Base-by-base conservation (phyloP, 1,139 yeast species). In the Debaryomycetaceae sp. region DNA sequence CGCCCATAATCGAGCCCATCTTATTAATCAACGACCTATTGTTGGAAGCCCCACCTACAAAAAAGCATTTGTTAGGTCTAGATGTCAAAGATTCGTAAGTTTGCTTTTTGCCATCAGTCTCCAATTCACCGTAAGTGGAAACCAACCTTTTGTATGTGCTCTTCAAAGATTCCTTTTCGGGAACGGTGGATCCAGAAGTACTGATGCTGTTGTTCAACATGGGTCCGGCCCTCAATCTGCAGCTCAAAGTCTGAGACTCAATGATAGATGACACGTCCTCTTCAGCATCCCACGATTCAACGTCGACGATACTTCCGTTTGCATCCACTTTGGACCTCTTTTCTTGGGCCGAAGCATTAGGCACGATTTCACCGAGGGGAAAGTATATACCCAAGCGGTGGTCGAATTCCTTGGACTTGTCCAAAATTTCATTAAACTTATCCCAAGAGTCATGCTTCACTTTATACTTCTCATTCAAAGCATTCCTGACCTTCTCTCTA, bases 291-390 rank as follows among this genome's bases (percentile, higher is more conserved):
- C 83, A 80, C 4, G 54, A 53, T 27, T 59, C 59, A 23, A 53
- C 46, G 8, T 50, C 49, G 5, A 72, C 49, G 5, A 60, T 49
- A 1, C 52, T 46, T 6, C 48, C 46, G 9, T 49, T 41, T 24
- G 67, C 62, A 33, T 45, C 45, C 47, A 76, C 71, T 13, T 63
- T 62, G 45, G 76, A 76, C 49, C 86, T 65, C 44, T 77, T 70
- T 36, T 76, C 76, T 53, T 81, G 85, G 0, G 87, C 78, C 27
- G 77, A 66, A 2, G 85, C 86, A 63, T 85, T 86, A 3, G 97
- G 97, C 17, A 89, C 89, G 53, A 90, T 90, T 61, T 90, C 97
- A 27, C 95, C 90, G 4, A 86, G 65, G 6, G 97, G 95, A 68
- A 90, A 90, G 62, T 87, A 90, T 42, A 88, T 77, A 1, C 96